phyloP scores from a whole-genome alignment of 805 yeast species.

The Metschnikowia continentalis region DNA sequence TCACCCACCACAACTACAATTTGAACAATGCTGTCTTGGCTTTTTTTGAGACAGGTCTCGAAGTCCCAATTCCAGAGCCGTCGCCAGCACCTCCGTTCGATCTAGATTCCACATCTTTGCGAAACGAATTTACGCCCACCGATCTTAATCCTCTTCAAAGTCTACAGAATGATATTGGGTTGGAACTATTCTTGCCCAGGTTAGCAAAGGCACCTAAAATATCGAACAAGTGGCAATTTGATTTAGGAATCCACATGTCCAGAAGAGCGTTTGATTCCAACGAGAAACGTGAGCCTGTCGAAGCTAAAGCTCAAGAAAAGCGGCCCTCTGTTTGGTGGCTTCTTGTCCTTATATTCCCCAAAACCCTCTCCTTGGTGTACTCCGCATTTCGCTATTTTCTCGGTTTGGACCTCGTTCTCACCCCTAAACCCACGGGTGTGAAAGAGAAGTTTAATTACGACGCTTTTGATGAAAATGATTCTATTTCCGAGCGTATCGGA shows the following conservation, averaged over 20 bases:
- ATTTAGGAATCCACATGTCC: slow-evolving; percentile 37
- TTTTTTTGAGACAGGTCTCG: slow-evolving; percentile 52
- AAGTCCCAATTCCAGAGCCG: slow-evolving; percentile 14
- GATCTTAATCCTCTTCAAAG: slow-evolving; percentile 9
- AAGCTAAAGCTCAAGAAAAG: slow-evolving; percentile 9
- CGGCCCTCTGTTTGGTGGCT: slow-evolving; percentile 37
- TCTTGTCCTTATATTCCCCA: slow-evolving; percentile 54
- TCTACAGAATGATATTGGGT: slow-evolving; percentile 25
- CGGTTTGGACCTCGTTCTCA: slow-evolving; percentile 19
- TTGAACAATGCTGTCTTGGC: slow-evolving; percentile 57
- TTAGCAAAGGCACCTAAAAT: slow-evolving; percentile 40
- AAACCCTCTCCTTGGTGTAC: slow-evolving; percentile 39
- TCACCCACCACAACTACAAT: slow-evolving; percentile 41
- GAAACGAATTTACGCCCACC: not conserved
- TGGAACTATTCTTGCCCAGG: slow-evolving; percentile 30
- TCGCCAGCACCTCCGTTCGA: not conserved
- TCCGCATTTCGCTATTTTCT: slow-evolving; percentile 29
- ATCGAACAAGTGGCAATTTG: slow-evolving; percentile 39
- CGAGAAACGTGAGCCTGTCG: slow-evolving; percentile 1
- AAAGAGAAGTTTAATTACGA: slow-evolving; percentile 23
- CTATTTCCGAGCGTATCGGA: not conserved
- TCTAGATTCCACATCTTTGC: slow-evolving; percentile 2
- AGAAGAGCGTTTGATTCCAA: slow-evolving; percentile 15
- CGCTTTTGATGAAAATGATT: slow-evolving; percentile 19
- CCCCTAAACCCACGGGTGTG: slow-evolving; percentile 16